Evolutionary conservation across 345 rosid genomes (phyloP).

Genomic region (Dovyalis caffra): DNA sequence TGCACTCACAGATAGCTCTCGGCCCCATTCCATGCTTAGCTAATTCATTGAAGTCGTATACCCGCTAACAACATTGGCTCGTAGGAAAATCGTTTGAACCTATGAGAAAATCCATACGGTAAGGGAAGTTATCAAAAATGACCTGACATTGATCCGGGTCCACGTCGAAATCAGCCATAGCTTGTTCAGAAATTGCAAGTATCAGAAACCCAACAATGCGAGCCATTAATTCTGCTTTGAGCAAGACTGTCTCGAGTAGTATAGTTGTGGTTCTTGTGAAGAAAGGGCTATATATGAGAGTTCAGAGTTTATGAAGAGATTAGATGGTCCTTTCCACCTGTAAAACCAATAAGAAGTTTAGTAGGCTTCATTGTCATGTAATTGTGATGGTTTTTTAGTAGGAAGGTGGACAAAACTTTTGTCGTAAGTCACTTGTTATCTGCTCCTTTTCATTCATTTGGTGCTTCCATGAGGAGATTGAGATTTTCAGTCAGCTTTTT

Average conservation of each 20-base stretch:
- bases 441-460: too few species aligned
- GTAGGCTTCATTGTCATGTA: not conserved
- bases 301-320: not conserved
- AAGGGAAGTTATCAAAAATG: conserved; percentile 28
- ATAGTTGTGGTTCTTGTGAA: too few species aligned
- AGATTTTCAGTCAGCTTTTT: too few species aligned
- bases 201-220: not conserved
- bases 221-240: not conserved
- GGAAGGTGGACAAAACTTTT: too few species aligned
- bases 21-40: conserved; percentile 34
- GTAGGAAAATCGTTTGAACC: conserved; percentile 31
- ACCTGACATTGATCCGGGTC: not conserved
- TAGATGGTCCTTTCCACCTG: not conserved
- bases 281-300: too few species aligned
- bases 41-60: conserved; percentile 34
- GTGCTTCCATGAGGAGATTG: too few species aligned
- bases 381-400: not conserved
- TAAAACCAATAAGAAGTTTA: not conserved
- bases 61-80: conserved; percentile 35
- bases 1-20: conserved; percentile 36
- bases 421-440: too few species aligned
- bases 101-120: conserved; percentile 43
- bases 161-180: not conserved
- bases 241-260: not conserved
- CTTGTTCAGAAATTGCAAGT: not conserved